Base-by-base conservation (phyloP, 257 asterid species). In the Nicotiana undulata region DNA sequence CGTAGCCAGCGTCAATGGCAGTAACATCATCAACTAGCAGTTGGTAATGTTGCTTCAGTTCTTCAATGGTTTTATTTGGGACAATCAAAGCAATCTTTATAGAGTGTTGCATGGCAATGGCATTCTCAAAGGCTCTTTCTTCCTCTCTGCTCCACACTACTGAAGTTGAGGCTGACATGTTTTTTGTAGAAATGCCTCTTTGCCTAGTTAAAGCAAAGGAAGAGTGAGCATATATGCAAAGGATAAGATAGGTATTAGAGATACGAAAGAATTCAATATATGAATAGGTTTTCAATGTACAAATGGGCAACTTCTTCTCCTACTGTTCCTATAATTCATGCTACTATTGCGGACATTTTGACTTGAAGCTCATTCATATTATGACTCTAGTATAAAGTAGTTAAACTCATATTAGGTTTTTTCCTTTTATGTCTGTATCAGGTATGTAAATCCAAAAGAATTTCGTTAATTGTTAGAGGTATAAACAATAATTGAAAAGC, bases 41-140 rank as follows among this genome's bases (percentile, higher is more conserved):
- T 3, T 32, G 37, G 56, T 56, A 77, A 64, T 77, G 81, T 55
- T 1, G 11, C 20, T 20, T 34, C 18, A 77, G 52, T 4, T 77
- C 70, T 16, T 77, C 81, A 59, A 59, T 77, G n/a, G 81, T 77
- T 77, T 77, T 77, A 34, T 9, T 59, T 56, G 81, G 81, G 32
- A 77, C 81, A 72, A 31, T 32, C 11, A 15, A 24, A 77, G 81
- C 81, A 34, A 59, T 77, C 10, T 40, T 58, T 37, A n/a, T 11
- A 29, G 15, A 76, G 31, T 76, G 80, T 1, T 16, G 20, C 20
- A 60, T 12, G 22, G 81, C 68, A 77, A 77, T 77, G 67, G 64
- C 81, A 55, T n/a, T 77, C 29, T 77, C 81, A 53, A 77, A 77
- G 16, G 58, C 81, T 34, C 9, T 77, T 3, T 59, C 34, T 59